These are phyloP conservation scores for Saturnispora saitoi DNA, from an alignment of 805 yeast genomes.

Conservation along the genomic window DNA sequence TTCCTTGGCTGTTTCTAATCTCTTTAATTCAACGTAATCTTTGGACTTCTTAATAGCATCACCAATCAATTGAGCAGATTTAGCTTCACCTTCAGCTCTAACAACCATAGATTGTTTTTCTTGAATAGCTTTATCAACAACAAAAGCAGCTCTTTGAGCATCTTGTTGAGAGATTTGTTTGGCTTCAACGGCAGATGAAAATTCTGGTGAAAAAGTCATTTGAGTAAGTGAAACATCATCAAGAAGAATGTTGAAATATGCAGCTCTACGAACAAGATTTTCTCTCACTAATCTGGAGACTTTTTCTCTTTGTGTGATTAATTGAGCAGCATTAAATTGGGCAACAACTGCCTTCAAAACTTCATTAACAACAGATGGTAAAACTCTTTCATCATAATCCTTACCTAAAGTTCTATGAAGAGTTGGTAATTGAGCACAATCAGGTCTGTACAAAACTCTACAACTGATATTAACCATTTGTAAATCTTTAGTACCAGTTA, in stretches of 20 bases:
- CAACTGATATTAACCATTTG: slow-evolving; percentile 99
- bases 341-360: slow-evolving; percentile 96
- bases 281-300: slow-evolving; percentile 89
- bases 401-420: slow-evolving; percentile 88
- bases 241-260: slow-evolving; percentile 73
- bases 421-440: slow-evolving; percentile 64
- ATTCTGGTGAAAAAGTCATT: slow-evolving; percentile 97
- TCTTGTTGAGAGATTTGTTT: slow-evolving; percentile 99
- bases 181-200: slow-evolving; percentile 95
- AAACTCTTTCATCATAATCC: slow-evolving; percentile 93
- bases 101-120: slow-evolving; percentile 97
- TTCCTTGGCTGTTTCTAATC: slow-evolving; percentile 95
- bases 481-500: slow-evolving; percentile 96
- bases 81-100: slow-evolving; percentile 97
- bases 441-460: slow-evolving; percentile 90
- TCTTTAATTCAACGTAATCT: slow-evolving; percentile 93
- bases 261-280: slow-evolving; percentile 82
- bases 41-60: slow-evolving; percentile 95
- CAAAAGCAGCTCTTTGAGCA: slow-evolving; percentile 95
- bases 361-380: slow-evolving; percentile 95
- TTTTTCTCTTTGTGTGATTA: slow-evolving; percentile 97
- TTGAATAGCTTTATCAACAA: slow-evolving; percentile 94
- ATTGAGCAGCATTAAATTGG: slow-evolving; percentile 95
- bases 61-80: slow-evolving; percentile 96
- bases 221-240: slow-evolving; percentile 95